Evolutionary conservation across 495 filamentous ascomycete genomes (phyloP), one percentile per base, ranked within the genome.

Genomic region (Usnea hakonensis): DNA sequence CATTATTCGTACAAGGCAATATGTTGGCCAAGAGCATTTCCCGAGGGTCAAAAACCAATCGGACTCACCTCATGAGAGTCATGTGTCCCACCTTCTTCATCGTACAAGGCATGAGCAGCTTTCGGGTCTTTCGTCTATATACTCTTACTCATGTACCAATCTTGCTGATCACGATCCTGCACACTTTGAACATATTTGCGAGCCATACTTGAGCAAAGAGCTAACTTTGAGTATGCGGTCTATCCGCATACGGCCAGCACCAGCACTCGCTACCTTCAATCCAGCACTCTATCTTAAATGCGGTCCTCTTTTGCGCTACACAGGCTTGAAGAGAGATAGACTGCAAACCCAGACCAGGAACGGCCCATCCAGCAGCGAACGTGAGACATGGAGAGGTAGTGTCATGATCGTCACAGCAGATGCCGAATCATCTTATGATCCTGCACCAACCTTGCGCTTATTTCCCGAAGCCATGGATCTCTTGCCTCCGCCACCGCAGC

Each of bases 361-460:
- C n/a, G 63, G 52, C 40, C 43, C 70, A 67, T 59, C 74, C 40
- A 74, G 67, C 43, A 63, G 75, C 41, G 80, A 83, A 59, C 82
- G 85, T 62, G 90, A 95, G 62, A 87, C 90, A 30, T 98, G 94
- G 94, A 83, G 91, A 73, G 94, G 94, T 32, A 91, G 84, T 62
- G 79, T 97, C 33, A 89, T 98, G 89, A 94, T 97, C 61, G 90
- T 97, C 37, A 97, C 94, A 0, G 79, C 81, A 40, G 93, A 97
- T 68, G 80, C 82, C 11, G 78, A 86, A 30, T 96, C 91, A 6
- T 86, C 85, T 3, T 95, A 95, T 70, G 83, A 89, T n/a, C 81
- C 83, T 26, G 78, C 81, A 10, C 94, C 94, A 21, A 87, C 80
- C 5, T 74, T 97, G 59, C 81, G 90, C 50, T 69, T 98, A 5